Base-by-base conservation (phyloP, 2,329 filamentous ascomycete species). In the Penicillium verrucosum region DNA sequence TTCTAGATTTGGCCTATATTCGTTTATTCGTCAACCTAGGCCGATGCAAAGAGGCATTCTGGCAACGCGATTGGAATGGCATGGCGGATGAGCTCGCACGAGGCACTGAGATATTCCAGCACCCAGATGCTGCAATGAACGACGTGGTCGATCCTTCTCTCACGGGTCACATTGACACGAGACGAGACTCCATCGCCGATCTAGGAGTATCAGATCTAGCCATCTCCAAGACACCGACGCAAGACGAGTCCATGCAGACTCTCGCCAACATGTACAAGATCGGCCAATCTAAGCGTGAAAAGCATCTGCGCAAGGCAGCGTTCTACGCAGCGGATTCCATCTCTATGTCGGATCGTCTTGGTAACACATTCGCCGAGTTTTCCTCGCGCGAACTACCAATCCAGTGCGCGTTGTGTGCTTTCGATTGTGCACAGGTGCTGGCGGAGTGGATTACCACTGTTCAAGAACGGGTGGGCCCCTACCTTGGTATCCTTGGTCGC, bases 311-410 rank as follows among this genome's bases (percentile, higher is more conserved):
- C 42, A 95, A 93, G 72, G 94, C 94, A n/a, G 94, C 93, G 0
- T 95, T 92, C 70, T 96, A 96, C 69, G 94, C 94, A 1, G 92
- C 91, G 1, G 92, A 97, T 72, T 96, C 92, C 0, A 83, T 99
- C 9, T 85, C 87, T 29, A 94, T 94, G 85, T 89, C 91, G 2
- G 89, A 95, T 71, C 92, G 89, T 69, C 82, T 94, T 12, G 91
- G 91, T 1, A 85, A 93, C 29, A 91, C 90, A 0, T 94, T 93
- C 75, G 88, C 89, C 8, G 92, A 96, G 61, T 87, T 90, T 59
- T 88, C 87, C 1, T 92, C 89, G 51, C 83, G 90, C 43, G 92
- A 97, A 69, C 81, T 97, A 12, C 92, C 94, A 0, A 84, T 96
- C 38, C 93, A 96, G 70, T 92, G 90, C 14, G 90, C 92, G 1